Evolutionary conservation across 2,329 filamentous ascomycete genomes (phyloP), one percentile per base, ranked within the genome.

Genomic region (Malbranchea cinnamomea): DNA sequence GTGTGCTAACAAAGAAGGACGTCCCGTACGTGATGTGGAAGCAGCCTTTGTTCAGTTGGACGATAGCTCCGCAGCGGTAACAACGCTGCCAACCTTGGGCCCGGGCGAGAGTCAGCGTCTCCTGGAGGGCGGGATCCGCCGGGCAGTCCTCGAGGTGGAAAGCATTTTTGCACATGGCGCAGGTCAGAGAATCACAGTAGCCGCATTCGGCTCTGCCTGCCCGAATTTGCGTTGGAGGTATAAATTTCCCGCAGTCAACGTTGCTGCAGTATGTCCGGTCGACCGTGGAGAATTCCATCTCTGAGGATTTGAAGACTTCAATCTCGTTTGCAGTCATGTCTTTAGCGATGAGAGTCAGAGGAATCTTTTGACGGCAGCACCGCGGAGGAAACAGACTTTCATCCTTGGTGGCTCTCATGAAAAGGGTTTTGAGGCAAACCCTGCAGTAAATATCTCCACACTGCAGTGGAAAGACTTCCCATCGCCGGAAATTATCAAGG

Each of bases 51-150:
- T 30, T 32, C 10, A 55, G 34, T 33, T 54, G 50, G 10, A 54
- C 39, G 9, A 54, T 65, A 22, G 68, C 63, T 39, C 67, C 71
- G 56, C 84, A 92, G 38, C 64, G 73, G 47, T 74, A 75, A 50
- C 82, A 93, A 26, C 71, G 64, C 50, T 81, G 75, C 75, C 77
- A 85, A 14, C 78, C 77, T 30, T 74, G 62, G 15, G 73, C 61
- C 41, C 73, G 71, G 5, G 74, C 75, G 35, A 77, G 62, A 29
- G 71, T 65, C 3, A 82, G 57, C n/a, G 50, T 28, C 10, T 43
- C 42, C 24, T 48, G 38, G n/a, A 41, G 26, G 11, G 31, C 38
- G 14, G 37, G 22, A 20, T 48, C 42, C 2, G 46, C 29, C 2
- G 40, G 42, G 27, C 49, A 54, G 19, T 43, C 34, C 5, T 39